phyloP scores from a whole-genome alignment of 371 early-diverging fungal species.

The Apophysomyces elegans region DNA sequence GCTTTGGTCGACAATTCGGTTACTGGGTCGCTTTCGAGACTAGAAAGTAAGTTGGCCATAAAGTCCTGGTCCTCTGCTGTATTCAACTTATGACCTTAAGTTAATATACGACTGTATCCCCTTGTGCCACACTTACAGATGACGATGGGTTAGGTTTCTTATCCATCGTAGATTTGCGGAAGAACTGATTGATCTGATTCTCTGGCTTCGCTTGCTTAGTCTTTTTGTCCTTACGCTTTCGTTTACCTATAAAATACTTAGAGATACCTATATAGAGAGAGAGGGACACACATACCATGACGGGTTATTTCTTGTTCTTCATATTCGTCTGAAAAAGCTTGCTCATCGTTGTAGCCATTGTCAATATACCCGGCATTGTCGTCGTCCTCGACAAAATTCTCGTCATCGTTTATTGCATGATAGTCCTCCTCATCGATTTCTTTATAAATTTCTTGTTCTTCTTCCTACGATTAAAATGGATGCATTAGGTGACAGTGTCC shows the following conservation, averaged over 20 bases:
- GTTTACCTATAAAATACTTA: conserved; percentile 22
- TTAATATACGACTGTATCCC: not conserved
- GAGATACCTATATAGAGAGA: not conserved
- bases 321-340: conserved; percentile 52
- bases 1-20: not conserved
- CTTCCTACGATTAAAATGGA: not conserved
- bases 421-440: conserved; percentile 66
- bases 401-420: conserved; percentile 56
- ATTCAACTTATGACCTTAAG: conserved; percentile 7
- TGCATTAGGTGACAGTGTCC: not conserved
- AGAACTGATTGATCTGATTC: conserved; percentile 34
- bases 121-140: conserved; percentile 3
- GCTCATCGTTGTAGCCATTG: conserved; percentile 67
- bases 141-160: conserved; percentile 21
- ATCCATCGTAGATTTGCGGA: conserved; percentile 26
- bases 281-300: not conserved
- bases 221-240: conserved; percentile 32
- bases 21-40: conserved; percentile 13
- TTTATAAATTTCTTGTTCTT: conserved; percentile 51
- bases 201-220: conserved; percentile 25
- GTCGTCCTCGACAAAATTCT: conserved; percentile 86
- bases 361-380: conserved; percentile 87
- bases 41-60: conserved; percentile 32
- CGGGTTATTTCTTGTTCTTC: conserved; percentile 30
- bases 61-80: conserved; percentile 33